phyloP scores from a whole-genome alignment of 1,284 basidiomycete genomes.

The Tilletia setariae region DNA sequence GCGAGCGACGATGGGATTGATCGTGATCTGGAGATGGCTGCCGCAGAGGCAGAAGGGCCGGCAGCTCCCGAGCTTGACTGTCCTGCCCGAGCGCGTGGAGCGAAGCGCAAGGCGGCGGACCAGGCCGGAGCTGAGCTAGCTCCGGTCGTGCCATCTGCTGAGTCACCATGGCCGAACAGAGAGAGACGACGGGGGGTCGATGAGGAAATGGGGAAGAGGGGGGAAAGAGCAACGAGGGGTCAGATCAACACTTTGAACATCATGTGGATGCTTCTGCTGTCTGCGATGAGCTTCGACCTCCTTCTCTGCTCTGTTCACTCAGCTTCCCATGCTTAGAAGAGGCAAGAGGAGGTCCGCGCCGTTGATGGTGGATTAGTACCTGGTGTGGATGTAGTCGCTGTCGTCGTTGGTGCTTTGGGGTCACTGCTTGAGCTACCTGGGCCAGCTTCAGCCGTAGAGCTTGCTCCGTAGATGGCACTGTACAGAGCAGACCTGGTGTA shows the following conservation, averaged over 20 bases:
- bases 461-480: slow-evolving; percentile 4
- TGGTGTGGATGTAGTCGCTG: background rate
- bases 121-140: background rate
- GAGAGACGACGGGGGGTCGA: background rate
- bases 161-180: too few species aligned
- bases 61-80: background rate
- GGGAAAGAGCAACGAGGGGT: background rate
- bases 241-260: background rate
- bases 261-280: background rate
- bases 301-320: background rate
- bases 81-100: background rate
- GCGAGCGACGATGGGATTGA: slow-evolving; percentile 4
- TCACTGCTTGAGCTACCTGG: too few species aligned
- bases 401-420: background rate
- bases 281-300: background rate
- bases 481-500: slow-evolving; percentile 12
- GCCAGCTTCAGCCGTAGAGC: background rate
- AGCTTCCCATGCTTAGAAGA: background rate
- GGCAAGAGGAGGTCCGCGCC: background rate
- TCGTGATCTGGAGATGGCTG: background rate
- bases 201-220: background rate
- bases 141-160: background rate
- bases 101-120: slow-evolving; percentile 5
- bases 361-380: slow-evolving; percentile 4
- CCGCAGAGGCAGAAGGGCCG: background rate